Percentiles rank a stretch among this genome's conserved stretches.
phyloP scores from a whole-genome alignment of 1,284 basidiomycete species.

The Vanrija humicola region DNA sequence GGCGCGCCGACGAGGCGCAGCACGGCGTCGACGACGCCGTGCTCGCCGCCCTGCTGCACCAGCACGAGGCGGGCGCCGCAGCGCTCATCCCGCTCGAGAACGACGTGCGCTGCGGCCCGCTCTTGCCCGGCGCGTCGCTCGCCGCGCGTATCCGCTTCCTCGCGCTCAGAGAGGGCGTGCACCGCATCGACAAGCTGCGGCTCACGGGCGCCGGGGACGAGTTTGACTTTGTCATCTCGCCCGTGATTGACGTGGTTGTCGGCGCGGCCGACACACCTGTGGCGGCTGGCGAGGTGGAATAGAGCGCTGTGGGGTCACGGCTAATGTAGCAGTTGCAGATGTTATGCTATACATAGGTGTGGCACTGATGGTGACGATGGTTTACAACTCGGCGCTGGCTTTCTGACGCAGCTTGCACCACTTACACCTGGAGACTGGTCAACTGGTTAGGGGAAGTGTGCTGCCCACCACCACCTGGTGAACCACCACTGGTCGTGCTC shows the following conservation, averaged over 20 bases:
- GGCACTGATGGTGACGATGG: no score
- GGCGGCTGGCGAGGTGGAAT: no score
- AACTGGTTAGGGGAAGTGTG: no score
- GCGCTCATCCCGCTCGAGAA: conserved; percentile 75
- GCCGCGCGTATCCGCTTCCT: conserved; percentile 81
- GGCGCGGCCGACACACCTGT: background rate
- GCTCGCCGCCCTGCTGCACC: conserved; percentile 25
- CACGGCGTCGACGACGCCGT: conserved; percentile 41
- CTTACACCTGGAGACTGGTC: no score
- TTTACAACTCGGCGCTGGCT: no score
- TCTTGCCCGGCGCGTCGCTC: conserved; percentile 73
- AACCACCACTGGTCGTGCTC: no score
- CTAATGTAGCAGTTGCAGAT: no score
- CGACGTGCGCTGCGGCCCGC: conserved; percentile 72
- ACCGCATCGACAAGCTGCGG: conserved; percentile 67
- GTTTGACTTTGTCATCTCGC: conserved; percentile 57
- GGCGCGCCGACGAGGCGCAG: conserved; percentile 15
- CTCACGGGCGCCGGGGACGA: conserved; percentile 70
- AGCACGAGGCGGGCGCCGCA: conserved; percentile 29
- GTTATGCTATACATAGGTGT: no score
- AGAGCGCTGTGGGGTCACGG: no score
- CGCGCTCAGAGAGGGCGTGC: conserved; percentile 72
- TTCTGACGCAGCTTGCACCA: no score
- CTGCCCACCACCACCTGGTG: no score
- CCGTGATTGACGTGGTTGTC: conserved; percentile 19